Evolutionary conservation across 2,329 filamentous ascomycete genomes (phyloP).

Genomic region (Colletotrichum ledebouriae): DNA sequence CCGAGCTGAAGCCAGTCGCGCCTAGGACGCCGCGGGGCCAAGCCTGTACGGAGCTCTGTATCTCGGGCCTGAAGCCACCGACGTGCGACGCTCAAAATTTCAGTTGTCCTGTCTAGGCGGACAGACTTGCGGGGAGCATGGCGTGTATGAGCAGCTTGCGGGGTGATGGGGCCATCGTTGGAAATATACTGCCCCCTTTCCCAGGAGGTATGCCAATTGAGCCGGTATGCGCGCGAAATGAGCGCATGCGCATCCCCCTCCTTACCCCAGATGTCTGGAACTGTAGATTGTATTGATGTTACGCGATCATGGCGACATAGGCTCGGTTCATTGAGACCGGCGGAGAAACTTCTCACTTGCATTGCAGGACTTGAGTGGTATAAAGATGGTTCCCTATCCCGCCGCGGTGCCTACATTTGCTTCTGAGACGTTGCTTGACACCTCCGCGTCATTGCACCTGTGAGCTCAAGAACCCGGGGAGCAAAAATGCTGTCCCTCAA

Average conservation of each 20-base stretch:
- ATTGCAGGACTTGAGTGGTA: neutral
- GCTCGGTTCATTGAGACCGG: neutral
- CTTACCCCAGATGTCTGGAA: neutral
- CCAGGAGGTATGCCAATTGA: neutral
- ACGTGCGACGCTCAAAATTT: constrained; percentile 32
- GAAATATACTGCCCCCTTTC: neutral
- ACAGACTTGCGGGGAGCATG: neutral
- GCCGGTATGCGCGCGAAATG: constrained; percentile 6
- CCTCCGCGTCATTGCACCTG: constrained; percentile 32
- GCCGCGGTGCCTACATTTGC: rapidly evolving
- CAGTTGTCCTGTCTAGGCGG: constrained; percentile 23
- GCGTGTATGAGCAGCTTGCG: neutral
- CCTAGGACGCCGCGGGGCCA: constrained; percentile 8
- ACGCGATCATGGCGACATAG: neutral
- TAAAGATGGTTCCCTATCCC: neutral
- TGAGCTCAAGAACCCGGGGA: constrained; percentile 22
- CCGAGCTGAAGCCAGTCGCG: constrained; percentile 17
- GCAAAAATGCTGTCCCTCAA: constrained; percentile 41
- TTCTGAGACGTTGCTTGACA: constrained; percentile 2
- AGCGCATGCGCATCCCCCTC: neutral
- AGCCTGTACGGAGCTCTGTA: neutral
- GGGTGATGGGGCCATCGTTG: constrained; percentile 5
- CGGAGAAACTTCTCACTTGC: neutral
- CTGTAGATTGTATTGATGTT: constrained; percentile 1
- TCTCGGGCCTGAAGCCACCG: constrained; percentile 40